phyloP scores from a whole-genome alignment of 139 green algal genomes.

The Picocystis salinarum region DNA sequence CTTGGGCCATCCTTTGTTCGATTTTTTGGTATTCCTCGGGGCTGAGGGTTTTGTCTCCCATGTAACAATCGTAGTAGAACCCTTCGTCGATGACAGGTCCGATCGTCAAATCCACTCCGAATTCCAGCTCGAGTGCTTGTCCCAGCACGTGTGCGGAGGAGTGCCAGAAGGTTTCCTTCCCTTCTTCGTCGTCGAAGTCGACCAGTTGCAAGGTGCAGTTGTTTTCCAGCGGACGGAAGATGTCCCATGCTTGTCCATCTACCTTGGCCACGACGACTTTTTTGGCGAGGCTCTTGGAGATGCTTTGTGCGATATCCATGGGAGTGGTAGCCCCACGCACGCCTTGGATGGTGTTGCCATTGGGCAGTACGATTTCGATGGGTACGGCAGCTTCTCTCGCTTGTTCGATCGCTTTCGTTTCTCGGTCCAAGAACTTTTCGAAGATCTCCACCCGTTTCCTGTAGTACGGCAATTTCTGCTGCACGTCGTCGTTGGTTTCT shows the following conservation, averaged over 20 bases:
- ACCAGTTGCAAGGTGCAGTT: conserved; percentile 72
- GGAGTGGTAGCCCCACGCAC: conserved; percentile 71
- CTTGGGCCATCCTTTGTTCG: conserved; percentile 48
- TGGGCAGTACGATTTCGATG: conserved; percentile 74
- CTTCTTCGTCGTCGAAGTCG: conserved; percentile 67
- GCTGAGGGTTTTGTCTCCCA: conserved; percentile 58
- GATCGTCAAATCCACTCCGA: conserved; percentile 87
- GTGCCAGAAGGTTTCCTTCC: conserved; percentile 94
- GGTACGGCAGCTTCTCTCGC: conserved; percentile 25
- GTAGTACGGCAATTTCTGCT: conserved; percentile 55
- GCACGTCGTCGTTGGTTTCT: conserved; percentile 8
- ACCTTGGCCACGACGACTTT: conserved; percentile 68
- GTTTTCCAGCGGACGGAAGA: conserved; percentile 61
- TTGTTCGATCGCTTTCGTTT: conserved; percentile 24
- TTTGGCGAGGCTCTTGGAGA: conserved; percentile 77
- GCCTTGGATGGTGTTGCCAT: conserved; percentile 41
- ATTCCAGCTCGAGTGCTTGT: conserved; percentile 83
- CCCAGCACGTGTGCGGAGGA: conserved; percentile 79
- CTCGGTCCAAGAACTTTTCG: conserved; percentile 41
- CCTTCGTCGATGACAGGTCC: conserved; percentile 74
- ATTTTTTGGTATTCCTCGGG: conserved; percentile 48
- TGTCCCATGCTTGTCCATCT: conserved; percentile 68
- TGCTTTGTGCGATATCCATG: conserved; percentile 69
- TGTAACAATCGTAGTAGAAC: conserved; percentile 97
- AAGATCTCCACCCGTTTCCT: conserved; percentile 72